Evolutionary conservation across 2,329 filamentous ascomycete genomes (phyloP).

Genomic region (Aspergillus japonicus): DNA sequence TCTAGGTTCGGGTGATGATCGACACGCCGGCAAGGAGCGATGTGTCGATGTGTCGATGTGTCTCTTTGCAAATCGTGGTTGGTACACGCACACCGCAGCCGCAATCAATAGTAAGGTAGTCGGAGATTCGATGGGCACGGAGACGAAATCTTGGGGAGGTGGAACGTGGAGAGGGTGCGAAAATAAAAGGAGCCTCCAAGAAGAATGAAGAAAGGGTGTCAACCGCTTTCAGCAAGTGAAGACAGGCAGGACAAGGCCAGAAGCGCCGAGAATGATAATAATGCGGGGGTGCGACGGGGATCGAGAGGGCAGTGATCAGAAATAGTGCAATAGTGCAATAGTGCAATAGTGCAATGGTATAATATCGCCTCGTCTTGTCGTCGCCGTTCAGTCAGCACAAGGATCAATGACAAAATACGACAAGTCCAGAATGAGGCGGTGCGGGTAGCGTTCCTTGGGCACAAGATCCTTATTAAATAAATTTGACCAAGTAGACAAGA

Average conservation of each 20-base stretch:
- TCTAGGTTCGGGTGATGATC: constrained; percentile 23
- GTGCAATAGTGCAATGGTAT: no score
- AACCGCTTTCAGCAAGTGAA: constrained; percentile 8
- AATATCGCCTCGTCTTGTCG: not conserved
- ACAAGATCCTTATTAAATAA: constrained; percentile 6
- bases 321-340: not conserved
- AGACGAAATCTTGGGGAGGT: not conserved
- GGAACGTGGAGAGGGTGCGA: not conserved
- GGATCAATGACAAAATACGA: constrained; percentile 4
- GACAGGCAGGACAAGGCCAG: constrained; percentile 12
- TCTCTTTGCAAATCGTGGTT: not conserved
- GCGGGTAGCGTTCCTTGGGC: constrained; percentile 16
- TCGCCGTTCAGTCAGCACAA: not conserved
- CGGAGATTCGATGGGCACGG: not conserved
- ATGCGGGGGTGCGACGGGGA: constrained; percentile 6
- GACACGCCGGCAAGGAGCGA: constrained; percentile 22
- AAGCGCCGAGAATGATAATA: constrained; percentile 14
- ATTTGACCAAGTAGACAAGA: not conserved
- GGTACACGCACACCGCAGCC: not conserved
- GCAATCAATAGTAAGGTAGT: constrained; percentile 1
- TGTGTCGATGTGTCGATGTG: not conserved
- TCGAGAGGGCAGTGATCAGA: not conserved
- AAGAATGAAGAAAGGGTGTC: constrained; percentile 12
- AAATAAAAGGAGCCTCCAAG: not conserved
- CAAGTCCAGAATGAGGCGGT: constrained; percentile 21